Evolutionary conservation across 768 basidiomycete species (phyloP).

Genomic region (Boletus reticuloceps): DNA sequence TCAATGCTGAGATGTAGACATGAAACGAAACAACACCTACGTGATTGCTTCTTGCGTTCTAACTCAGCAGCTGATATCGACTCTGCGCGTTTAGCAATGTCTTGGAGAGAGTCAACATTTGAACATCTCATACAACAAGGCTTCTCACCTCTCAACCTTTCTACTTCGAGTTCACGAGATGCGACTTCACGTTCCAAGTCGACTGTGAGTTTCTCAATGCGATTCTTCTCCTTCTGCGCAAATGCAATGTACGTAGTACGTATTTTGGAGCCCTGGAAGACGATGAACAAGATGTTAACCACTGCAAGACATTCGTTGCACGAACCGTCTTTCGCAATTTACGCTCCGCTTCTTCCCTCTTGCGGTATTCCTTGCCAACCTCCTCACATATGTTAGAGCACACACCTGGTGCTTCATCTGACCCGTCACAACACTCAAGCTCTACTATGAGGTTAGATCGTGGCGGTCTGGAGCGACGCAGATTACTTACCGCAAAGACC

Average conservation of each 20-base stretch:
- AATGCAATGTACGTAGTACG: constrained; percentile 83
- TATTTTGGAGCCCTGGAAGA: constrained; percentile 80
- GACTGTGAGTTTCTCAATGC: constrained; percentile 65
- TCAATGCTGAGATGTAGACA: background rate
- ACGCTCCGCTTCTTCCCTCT: constrained; percentile 65
- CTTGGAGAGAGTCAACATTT: constrained; percentile 37
- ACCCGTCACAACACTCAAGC: constrained; percentile 91
- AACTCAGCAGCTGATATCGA: constrained; percentile 75
- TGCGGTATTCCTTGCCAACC: constrained; percentile 67
- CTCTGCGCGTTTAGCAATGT: constrained; percentile 75
- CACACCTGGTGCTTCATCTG: constrained; percentile 81
- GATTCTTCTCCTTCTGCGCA: constrained; percentile 86
- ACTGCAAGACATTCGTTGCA: background rate
- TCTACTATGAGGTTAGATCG: constrained; percentile 47
- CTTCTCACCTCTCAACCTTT: constrained; percentile 63
- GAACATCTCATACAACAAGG: background rate
- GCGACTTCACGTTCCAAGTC: constrained; percentile 56
- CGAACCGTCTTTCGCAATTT: constrained; percentile 80
- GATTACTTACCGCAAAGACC: constrained; percentile 80
- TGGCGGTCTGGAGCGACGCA: background rate
- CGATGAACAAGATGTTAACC: background rate
- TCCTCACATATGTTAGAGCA: constrained; percentile 79
- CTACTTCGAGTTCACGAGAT: constrained; percentile 66
- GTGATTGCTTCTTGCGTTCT: constrained; percentile 82
- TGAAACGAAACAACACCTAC: constrained; percentile 43